Evolutionary conservation across 768 basidiomycete genomes (phyloP).

Genomic region (Tremella mesenterica): DNA sequence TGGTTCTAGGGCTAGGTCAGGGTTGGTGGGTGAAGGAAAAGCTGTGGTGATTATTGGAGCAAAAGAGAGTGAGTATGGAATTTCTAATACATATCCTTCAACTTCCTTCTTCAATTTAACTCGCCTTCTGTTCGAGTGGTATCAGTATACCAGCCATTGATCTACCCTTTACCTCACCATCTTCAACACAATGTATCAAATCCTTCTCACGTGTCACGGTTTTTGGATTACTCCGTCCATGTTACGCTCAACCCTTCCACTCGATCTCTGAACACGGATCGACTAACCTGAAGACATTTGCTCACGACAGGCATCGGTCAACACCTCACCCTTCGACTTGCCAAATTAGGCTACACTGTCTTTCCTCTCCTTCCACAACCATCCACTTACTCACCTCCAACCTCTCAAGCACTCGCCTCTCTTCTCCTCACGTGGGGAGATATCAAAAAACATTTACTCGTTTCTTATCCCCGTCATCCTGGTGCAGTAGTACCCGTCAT

Average conservation of each 20-base stretch:
- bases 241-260: too few relatives aligned
- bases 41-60: conserved; percentile 32
- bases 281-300: too few relatives aligned
- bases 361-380: conserved; percentile 33
- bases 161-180: too few relatives aligned
- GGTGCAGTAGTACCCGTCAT: conserved; percentile 32
- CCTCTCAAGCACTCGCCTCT: conserved; percentile 20
- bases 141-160: too few relatives aligned
- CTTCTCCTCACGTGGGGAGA: conserved; percentile 28
- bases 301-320: conserved; percentile 33
- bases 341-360: conserved; percentile 33
- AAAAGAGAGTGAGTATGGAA: conserved; percentile 18
- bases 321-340: conserved; percentile 25
- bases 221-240: too few relatives aligned
- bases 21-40: conserved; percentile 20
- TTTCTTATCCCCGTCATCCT: conserved; percentile 18
- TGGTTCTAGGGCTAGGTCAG: neutral
- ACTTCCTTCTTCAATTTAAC: too few relatives aligned
- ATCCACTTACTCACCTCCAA: conserved; percentile 20
- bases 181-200: too few relatives aligned
- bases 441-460: conserved; percentile 25
- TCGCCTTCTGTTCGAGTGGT: too few relatives aligned
- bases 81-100: neutral
- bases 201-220: too few relatives aligned
- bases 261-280: too few relatives aligned